Evolutionary conservation across 1,139 yeast genomes (phyloP).

Genomic region (Hanseniaspora sp.): DNA sequence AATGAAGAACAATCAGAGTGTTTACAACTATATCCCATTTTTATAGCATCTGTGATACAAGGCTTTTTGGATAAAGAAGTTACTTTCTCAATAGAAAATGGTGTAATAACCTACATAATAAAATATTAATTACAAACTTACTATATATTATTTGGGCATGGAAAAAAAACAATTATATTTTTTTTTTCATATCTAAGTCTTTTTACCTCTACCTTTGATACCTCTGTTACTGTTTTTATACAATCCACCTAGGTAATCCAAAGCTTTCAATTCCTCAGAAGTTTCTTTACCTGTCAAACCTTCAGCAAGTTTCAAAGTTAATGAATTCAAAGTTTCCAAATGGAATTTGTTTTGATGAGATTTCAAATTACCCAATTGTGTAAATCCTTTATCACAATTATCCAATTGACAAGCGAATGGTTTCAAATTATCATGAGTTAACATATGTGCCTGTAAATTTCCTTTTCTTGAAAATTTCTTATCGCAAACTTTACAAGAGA

Average conservation of each 20-base stretch:
- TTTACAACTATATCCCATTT: not conserved
- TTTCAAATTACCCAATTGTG: conserved; percentile 85
- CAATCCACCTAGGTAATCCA: conserved; percentile 65
- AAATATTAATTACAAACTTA: conserved; percentile 18
- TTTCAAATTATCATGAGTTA: conserved; percentile 68
- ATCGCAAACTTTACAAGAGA: conserved; percentile 60
- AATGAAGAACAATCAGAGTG: conserved; percentile 18
- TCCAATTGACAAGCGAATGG: conserved; percentile 76
- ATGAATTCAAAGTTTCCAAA: conserved; percentile 49
- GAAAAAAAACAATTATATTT: not conserved
- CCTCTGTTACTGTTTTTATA: conserved; percentile 86
- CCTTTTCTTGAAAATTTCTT: conserved; percentile 80
- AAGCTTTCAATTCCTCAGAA: conserved; percentile 51
- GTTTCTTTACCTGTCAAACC: conserved; percentile 39
- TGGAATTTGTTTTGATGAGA: conserved; percentile 91
- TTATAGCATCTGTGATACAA: not conserved
- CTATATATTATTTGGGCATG: no score
- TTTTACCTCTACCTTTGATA: conserved; percentile 77
- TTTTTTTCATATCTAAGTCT: conserved; percentile 19
- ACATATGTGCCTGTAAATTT: conserved; percentile 71
- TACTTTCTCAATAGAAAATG: not conserved
- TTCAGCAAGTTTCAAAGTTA: conserved; percentile 51
- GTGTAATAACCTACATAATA: conserved; percentile 22
- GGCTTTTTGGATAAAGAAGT: not conserved
- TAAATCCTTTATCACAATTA: conserved; percentile 71